A percentile compares a stretch with the other conserved stretches of the same genome.
These are phyloP conservation scores for Alternaria burnsii DNA, from an alignment of 2,329 filamentous ascomycete genomes.

Conservation along the genomic window DNA sequence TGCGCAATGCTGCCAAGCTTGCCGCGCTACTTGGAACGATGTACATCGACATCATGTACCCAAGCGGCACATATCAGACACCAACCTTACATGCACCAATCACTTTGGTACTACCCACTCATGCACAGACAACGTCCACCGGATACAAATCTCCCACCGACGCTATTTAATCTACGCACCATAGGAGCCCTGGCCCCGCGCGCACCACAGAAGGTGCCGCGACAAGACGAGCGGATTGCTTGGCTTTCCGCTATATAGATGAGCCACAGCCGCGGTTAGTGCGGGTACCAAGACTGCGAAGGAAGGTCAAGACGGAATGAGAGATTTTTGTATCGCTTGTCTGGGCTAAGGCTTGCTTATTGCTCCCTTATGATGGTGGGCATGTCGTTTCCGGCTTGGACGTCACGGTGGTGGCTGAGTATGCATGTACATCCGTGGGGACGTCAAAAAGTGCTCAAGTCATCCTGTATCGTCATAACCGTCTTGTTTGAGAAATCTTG, in stretches of 20 bases:
- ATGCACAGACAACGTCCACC: background rate
- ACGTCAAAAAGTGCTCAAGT: background rate
- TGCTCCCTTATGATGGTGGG: background rate
- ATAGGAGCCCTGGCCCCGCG: background rate
- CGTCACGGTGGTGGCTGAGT: background rate
- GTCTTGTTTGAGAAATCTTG: background rate
- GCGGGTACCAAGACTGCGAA: conserved; percentile 16
- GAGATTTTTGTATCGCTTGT: conserved; percentile 21
- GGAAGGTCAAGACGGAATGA: conserved; percentile 18
- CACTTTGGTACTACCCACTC: background rate
- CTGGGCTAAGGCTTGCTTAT: conserved; percentile 18
- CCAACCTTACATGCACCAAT: background rate
- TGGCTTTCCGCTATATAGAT: conserved; percentile 24
- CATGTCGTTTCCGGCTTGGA: background rate
- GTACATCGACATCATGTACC: conserved; percentile 16
- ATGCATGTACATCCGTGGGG: background rate
- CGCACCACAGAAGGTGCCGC: conserved; percentile 12
- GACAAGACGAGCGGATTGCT: conserved; percentile 23
- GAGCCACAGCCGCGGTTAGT: conserved; percentile 13
- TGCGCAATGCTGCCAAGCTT: conserved; percentile 19
- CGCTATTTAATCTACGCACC: background rate
- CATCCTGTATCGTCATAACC: background rate
- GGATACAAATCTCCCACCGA: background rate
- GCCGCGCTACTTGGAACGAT: conserved; percentile 12
- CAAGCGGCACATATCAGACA: conserved; percentile 1